Percentiles rank a stretch among this genome's conserved stretches.
Conservation (phyloP, 805 yeast genomes). For the Saccharomyces eubayanus region DNA sequence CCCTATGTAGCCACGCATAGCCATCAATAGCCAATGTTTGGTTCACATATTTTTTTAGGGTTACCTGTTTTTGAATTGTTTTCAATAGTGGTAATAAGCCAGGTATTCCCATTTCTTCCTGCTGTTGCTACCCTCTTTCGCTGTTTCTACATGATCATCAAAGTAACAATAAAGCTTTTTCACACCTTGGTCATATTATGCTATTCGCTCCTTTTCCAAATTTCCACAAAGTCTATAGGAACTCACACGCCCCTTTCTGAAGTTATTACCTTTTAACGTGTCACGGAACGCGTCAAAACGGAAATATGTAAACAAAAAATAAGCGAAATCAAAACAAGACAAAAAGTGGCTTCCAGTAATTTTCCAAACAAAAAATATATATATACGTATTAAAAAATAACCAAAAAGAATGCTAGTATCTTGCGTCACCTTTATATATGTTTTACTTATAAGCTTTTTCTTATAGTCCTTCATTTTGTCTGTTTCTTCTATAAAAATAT, state of each 20-base stretch:
- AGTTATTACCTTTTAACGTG: neutral
- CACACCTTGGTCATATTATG: neutral
- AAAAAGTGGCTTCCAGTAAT: neutral
- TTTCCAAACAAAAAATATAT: neutral
- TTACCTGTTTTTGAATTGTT: constrained; percentile 52
- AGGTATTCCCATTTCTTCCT: constrained; percentile 59
- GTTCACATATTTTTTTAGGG: constrained; percentile 54
- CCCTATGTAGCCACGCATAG: constrained; percentile 90
- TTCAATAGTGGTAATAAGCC: constrained; percentile 71
- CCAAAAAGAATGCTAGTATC: neutral
- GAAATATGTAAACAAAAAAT: neutral
- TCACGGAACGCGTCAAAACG: neutral
- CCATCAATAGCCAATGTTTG: constrained; percentile 80
- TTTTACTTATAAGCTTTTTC: neutral
- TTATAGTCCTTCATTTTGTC: neutral
- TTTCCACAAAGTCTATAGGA: neutral
- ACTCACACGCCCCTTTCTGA: neutral
- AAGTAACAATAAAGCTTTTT: neutral
- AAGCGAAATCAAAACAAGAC: neutral
- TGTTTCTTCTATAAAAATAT: neutral
- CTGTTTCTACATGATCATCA: neutral
- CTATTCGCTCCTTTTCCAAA: neutral
- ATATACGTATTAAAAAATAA: neutral
- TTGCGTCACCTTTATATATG: neutral
- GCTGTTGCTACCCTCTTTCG: neutral